These are phyloP conservation scores for Lipomyces mesembrius DNA, from an alignment of 805 yeast genomes.

Conservation along the genomic window DNA sequence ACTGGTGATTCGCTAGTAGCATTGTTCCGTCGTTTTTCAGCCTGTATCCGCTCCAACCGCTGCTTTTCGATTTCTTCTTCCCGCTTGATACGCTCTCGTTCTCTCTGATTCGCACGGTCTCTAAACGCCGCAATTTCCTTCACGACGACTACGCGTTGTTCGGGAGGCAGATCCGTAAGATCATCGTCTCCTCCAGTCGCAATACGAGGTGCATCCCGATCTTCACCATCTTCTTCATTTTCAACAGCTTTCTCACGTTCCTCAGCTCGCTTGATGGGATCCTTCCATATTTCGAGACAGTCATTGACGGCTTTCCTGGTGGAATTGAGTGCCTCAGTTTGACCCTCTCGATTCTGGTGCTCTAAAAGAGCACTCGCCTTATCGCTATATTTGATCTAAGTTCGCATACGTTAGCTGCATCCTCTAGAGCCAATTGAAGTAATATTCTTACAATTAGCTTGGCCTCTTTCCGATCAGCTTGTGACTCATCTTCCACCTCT, in stretches of 20 bases:
- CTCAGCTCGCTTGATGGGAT: constrained; percentile 22
- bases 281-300: constrained; percentile 24
- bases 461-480: constrained; percentile 15
- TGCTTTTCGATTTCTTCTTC: constrained; percentile 33
- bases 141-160: constrained; percentile 31
- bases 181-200: constrained; percentile 32
- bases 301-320: constrained; percentile 4
- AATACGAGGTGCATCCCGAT: constrained; percentile 1
- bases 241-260: constrained; percentile 9
- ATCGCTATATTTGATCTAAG: constrained; percentile 15
- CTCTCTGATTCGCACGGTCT: constrained; percentile 36
- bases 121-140: constrained; percentile 36
- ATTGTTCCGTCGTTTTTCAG: constrained; percentile 16
- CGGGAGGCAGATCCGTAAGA: constrained; percentile 36
- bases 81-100: constrained; percentile 32
- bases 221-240: constrained; percentile 1
- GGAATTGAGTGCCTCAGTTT: neutral
- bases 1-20: constrained; percentile 16
- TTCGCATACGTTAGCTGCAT: neutral
- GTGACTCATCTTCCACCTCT: constrained; percentile 29
- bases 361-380: constrained; percentile 14
- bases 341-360: neutral
- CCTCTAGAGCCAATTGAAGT: neutral
- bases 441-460: constrained; percentile 4
- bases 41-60: constrained; percentile 25